Conservation (phyloP, 2,329 filamentous ascomycete species). For the Huntiella moniliformis region DNA sequence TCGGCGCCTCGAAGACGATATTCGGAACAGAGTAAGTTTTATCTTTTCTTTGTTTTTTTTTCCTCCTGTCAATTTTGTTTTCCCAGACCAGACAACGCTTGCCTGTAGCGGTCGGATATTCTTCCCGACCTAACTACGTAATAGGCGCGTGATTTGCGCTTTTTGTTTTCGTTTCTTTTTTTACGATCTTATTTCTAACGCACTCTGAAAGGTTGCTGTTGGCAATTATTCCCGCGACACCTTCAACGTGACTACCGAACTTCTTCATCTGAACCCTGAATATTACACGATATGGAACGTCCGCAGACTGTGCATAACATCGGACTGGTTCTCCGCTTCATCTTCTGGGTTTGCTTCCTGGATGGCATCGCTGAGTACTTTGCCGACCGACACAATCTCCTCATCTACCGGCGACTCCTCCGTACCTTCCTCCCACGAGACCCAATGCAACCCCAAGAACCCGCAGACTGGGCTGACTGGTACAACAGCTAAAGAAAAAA, state of each 20-base stretch:
- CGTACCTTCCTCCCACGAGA: constrained; percentile 33
- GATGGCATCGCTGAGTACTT: constrained; percentile 36
- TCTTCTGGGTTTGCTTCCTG: constrained; percentile 32
- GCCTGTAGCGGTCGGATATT: background rate
- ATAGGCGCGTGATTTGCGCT: background rate
- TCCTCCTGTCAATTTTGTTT: background rate
- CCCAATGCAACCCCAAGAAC: constrained; percentile 26
- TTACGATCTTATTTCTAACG: constrained; percentile 1
- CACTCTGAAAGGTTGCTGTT: constrained; percentile 19
- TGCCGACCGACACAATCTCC: constrained; percentile 35
- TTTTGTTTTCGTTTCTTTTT: background rate
- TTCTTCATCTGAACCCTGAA: constrained; percentile 63
- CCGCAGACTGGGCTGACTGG: constrained; percentile 34
- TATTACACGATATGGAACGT: constrained; percentile 87
- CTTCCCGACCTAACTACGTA: background rate
- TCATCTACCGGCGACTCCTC: constrained; percentile 43
- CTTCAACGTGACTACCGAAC: constrained; percentile 50
- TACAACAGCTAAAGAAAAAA: constrained; percentile 29
- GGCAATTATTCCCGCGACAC: constrained; percentile 33
- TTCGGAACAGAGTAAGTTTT: constrained; percentile 41
- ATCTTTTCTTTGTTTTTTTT: background rate
- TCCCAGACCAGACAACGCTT: background rate
- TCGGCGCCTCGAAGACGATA: constrained; percentile 46
- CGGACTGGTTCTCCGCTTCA: constrained; percentile 36
- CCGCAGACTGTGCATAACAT: constrained; percentile 52